These are phyloP conservation scores for Lachnellula cervina DNA, from an alignment of 2,329 filamentous ascomycete genomes.

Conservation along the genomic window DNA sequence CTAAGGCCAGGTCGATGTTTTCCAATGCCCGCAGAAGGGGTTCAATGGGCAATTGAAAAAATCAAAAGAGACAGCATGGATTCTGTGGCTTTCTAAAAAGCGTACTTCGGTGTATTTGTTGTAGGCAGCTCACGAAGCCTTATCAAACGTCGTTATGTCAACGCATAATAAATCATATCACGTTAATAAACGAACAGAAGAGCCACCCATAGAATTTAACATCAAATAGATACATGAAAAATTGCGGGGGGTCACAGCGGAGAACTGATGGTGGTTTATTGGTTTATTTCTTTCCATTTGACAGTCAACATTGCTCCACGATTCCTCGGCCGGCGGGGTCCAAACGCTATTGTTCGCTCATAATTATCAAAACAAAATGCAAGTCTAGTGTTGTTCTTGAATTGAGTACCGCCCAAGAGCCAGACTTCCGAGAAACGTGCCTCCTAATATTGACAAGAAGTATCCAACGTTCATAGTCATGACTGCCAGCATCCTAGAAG, in stretches of 20 bases:
- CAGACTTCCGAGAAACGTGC: slow-evolving; percentile 81
- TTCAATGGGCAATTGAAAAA: too few relatives aligned
- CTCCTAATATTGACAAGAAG: slow-evolving; percentile 72
- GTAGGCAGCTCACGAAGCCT: too few relatives aligned
- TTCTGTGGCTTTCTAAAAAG: too few relatives aligned
- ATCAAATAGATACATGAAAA: too few relatives aligned
- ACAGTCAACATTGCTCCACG: neutral
- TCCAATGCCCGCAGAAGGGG: neutral
- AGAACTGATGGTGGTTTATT: neutral
- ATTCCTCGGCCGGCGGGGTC: slow-evolving; percentile 7
- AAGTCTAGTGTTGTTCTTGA: slow-evolving; percentile 17
- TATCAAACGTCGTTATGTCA: too few relatives aligned
- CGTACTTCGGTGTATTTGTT: too few relatives aligned
- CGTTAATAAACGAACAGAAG: too few relatives aligned
- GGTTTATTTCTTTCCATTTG: neutral
- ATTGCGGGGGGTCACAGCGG: too few relatives aligned
- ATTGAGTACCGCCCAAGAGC: slow-evolving; percentile 28
- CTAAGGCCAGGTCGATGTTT: neutral
- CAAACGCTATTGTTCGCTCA: slow-evolving; percentile 4
- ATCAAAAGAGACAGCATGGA: too few relatives aligned
- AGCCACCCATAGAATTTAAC: too few relatives aligned
- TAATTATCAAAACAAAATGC: neutral
- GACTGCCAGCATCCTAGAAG: slow-evolving; percentile 76
- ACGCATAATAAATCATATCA: too few relatives aligned
- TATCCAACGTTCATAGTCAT: slow-evolving; percentile 89